Evolutionary conservation across 2,329 filamentous ascomycete genomes (phyloP).

Genomic region (Arthrinium phaeospermum): DNA sequence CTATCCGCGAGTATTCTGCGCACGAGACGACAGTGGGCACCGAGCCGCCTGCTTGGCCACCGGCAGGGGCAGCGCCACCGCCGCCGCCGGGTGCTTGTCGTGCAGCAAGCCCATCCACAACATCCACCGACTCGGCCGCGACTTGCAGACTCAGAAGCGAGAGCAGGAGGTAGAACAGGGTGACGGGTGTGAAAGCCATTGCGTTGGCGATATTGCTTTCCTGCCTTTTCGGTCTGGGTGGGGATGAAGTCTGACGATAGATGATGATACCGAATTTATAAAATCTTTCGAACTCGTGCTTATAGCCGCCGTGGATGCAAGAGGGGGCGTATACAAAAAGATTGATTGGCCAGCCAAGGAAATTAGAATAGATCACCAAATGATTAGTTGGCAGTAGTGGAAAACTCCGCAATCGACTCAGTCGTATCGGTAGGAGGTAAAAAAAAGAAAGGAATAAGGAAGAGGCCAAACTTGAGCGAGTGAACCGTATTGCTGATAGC

Average conservation of each 20-base stretch:
- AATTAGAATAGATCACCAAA: constrained; percentile 19
- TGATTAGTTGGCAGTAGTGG: constrained; percentile 16
- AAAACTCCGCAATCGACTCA: constrained; percentile 19
- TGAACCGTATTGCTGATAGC: not conserved
- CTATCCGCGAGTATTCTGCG: constrained; percentile 31
- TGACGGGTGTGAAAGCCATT: not conserved
- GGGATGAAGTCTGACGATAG: not conserved
- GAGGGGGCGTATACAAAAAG: constrained; percentile 7
- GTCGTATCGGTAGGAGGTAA: constrained; percentile 17
- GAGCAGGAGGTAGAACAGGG: constrained; percentile 17
- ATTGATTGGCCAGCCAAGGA: constrained; percentile 20
- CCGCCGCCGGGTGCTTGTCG: constrained; percentile 12
- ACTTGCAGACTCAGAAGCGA: constrained; percentile 16
- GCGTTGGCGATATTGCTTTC: not conserved
- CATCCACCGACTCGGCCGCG: constrained; percentile 13
- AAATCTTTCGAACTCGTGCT: not conserved
- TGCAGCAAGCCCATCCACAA: constrained; percentile 6
- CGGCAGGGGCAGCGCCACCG: not conserved
- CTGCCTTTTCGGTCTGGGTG: not conserved
- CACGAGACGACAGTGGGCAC: constrained; percentile 19
- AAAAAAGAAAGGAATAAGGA: constrained; percentile 3
- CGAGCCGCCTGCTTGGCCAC: not conserved
- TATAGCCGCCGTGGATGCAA: constrained; percentile 1
- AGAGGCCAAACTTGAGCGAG: constrained; percentile 12
- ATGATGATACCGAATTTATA: not conserved